Evolutionary conservation across 1,139 yeast species (phyloP), one percentile per base, ranked within the genome.

Genomic region (Saccharomyces hybrid): DNA sequence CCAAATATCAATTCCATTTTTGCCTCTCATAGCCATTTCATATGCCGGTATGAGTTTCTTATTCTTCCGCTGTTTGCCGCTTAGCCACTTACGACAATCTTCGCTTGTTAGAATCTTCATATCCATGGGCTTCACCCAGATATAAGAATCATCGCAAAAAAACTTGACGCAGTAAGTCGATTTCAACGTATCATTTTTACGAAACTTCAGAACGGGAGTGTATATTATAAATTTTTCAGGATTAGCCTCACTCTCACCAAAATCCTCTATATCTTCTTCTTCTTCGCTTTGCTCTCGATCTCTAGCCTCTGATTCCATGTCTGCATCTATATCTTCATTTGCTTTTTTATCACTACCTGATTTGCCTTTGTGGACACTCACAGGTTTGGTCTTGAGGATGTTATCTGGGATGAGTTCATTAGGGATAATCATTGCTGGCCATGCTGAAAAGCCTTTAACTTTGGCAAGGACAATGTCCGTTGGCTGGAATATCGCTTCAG

Each of bases 341-440:
- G 28, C 28, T n/a, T 7, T 16, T n/a, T 32, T 32, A n/a, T 14
- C 16, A 5, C 8, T 14, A 7, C 8, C 16, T 32, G 38, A 32
- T 47, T 64, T 58, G 1, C 59, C 62, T 29, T 59, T 32, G 38
- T 32, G 16, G 16, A 32, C 38, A n/a, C 16, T 60, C 38, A 32
- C n/a, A 11, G 86, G 83, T 58, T 76, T 79, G 56, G 75, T 76
- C 38, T 69, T 66, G 47, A 71, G 58, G 29, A 85, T 78, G 59
- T 78, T 73, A 9, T 73, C 76, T 0, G 93, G 91, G 9, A 85
- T 72, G 5, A 79, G 64, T 27, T 76, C 73, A 53, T 73, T 77
- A 2, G 84, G 85, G n/a, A 85, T 75, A 2, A 85, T 81, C 80
- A 85, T 82, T 3, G 89, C 88, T 0, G 93, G 93, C 93, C 93